Evolutionary conservation across 352 stramenopile species (phyloP).

Genomic region (Phytophthora palmivora): DNA sequence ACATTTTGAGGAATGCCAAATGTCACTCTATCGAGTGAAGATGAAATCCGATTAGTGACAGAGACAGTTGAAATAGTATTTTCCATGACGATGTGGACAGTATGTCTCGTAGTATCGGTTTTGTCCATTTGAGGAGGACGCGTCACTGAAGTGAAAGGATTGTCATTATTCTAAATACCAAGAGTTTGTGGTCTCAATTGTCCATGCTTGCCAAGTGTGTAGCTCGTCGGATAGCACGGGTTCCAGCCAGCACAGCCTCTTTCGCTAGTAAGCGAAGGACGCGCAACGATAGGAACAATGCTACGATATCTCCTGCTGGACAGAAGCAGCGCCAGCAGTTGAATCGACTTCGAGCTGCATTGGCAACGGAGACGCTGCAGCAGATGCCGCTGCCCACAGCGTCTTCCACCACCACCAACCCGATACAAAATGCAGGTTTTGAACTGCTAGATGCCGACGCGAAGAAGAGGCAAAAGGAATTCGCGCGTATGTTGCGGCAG

Average conservation of each 20-base stretch:
- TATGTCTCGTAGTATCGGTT: not conserved
- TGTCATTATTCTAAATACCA: too few relatives aligned
- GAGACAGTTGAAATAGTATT: not conserved
- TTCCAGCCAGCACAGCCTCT: conserved; percentile 11
- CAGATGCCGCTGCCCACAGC: conserved; percentile 7
- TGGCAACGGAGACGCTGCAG: conserved; percentile 38
- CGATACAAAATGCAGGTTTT: not conserved
- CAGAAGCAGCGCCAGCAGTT: conserved; percentile 59
- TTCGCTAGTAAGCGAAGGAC: conserved; percentile 50
- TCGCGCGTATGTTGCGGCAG: conserved; percentile 57
- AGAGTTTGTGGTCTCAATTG: conserved; percentile 22
- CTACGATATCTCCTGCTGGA: conserved; percentile 30
- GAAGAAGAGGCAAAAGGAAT: conserved; percentile 43
- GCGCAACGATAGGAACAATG: conserved; percentile 22
- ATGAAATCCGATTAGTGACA: too few relatives aligned
- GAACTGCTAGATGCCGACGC: not conserved
- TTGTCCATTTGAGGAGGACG: too few relatives aligned
- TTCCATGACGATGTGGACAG: not conserved
- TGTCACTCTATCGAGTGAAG: too few relatives aligned
- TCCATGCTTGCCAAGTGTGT: conserved; percentile 16
- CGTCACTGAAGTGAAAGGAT: too few relatives aligned
- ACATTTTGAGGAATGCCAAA: conserved; percentile 23
- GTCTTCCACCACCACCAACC: not conserved
- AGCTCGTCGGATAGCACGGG: not conserved
- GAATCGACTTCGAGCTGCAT: conserved; percentile 41